phyloP scores from a whole-genome alignment of 495 filamentous ascomycete genomes.

The Clavariopsis aquatica region DNA sequence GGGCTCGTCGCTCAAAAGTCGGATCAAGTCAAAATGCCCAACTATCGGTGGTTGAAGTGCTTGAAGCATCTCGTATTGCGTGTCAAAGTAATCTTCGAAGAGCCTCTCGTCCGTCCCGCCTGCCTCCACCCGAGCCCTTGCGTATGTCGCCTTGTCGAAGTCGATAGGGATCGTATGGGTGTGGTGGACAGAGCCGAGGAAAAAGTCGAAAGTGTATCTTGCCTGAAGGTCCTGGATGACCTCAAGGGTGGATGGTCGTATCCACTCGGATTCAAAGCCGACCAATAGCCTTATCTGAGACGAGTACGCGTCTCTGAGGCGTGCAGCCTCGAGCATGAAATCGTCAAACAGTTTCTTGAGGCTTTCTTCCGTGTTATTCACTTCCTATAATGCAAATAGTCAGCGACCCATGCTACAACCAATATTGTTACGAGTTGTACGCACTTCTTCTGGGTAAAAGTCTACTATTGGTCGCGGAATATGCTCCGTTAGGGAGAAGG shows the following conservation, averaged over 20 bases:
- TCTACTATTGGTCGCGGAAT: slow-evolving; percentile 81
- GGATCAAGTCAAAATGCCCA: slow-evolving; percentile 91
- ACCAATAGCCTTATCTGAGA: slow-evolving; percentile 76
- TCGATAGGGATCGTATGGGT: slow-evolving; percentile 85
- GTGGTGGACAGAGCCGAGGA: slow-evolving; percentile 90
- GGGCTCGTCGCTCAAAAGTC: slow-evolving; percentile 71
- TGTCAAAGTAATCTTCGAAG: slow-evolving; percentile 82
- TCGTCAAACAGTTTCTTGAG: slow-evolving; percentile 62
- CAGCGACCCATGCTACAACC: background rate
- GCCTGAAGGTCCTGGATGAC: slow-evolving; percentile 61
- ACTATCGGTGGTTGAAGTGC: slow-evolving; percentile 76
- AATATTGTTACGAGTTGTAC: slow-evolving; percentile 17
- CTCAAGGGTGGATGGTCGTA: slow-evolving; percentile 63
- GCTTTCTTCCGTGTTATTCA: slow-evolving; percentile 32
- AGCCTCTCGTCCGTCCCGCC: slow-evolving; percentile 69
- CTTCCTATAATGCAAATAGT: slow-evolving; percentile 7
- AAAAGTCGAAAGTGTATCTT: slow-evolving; percentile 73
- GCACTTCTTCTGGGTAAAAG: slow-evolving; percentile 90
- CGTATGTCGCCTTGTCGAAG: slow-evolving; percentile 70
- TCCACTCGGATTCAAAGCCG: slow-evolving; percentile 92
- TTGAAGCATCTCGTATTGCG: slow-evolving; percentile 76
- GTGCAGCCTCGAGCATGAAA: slow-evolving; percentile 69
- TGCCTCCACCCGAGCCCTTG: slow-evolving; percentile 56
- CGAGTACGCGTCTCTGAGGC: slow-evolving; percentile 70
- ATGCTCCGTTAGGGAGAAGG: slow-evolving; percentile 93